Conservation (phyloP, 345 rosid species). For the Anacardium occidentale region DNA sequence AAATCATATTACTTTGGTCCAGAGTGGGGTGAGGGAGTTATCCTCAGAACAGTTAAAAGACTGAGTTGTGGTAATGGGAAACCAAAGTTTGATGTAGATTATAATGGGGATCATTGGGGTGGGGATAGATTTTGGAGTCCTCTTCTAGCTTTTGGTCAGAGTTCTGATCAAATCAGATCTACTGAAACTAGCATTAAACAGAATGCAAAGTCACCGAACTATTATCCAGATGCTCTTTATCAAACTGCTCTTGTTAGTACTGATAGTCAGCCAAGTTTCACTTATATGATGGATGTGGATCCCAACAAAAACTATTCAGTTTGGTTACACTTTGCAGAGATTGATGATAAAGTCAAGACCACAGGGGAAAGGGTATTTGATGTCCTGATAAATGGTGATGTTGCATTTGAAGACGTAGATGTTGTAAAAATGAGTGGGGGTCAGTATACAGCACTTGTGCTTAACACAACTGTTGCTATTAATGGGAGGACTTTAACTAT, state of each 20-base stretch:
- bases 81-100: constrained; percentile 72
- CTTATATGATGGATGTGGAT: constrained; percentile 77
- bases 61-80: constrained; percentile 73
- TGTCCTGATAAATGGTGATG: constrained; percentile 69
- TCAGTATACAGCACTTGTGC: constrained; percentile 68
- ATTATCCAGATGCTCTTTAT: constrained; percentile 84
- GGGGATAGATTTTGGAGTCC: constrained; percentile 96
- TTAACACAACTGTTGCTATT: constrained; percentile 72
- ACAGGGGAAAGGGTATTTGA: constrained; percentile 80
- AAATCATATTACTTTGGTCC: constrained; percentile 66
- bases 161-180: constrained; percentile 59
- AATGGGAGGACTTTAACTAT: constrained; percentile 79
- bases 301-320: constrained; percentile 86
- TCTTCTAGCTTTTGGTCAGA: constrained; percentile 51
- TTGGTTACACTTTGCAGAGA: constrained; percentile 97
- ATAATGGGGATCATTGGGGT: constrained; percentile 84
- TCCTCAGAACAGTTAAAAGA: constrained; percentile 74
- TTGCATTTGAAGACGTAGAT: constrained; percentile 56
- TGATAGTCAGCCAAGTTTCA: constrained; percentile 59
- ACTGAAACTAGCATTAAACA: constrained; percentile 60
- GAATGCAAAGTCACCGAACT: constrained; percentile 75
- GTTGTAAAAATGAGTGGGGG: constrained; percentile 64
- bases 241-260: constrained; percentile 75
- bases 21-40: constrained; percentile 51
- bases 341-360: constrained; percentile 58